A percentile compares a stretch with the other conserved stretches of the same genome.
phyloP scores from a whole-genome alignment of 208 protist genomes.

The Trichomonas vaginalis region DNA sequence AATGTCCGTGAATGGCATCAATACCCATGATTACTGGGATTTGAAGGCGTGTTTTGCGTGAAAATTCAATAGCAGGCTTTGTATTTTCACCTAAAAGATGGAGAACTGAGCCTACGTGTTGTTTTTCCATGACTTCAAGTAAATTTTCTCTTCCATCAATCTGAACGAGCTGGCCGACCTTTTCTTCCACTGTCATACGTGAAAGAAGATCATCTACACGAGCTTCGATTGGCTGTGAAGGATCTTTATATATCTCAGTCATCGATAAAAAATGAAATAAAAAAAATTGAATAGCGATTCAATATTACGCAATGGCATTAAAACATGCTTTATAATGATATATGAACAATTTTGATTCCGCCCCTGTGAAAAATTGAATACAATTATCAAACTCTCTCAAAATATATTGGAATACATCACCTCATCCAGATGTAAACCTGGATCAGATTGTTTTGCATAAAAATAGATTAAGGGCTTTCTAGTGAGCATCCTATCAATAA shows the following conservation, averaged over 20 bases:
- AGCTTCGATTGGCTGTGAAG: not conserved
- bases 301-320: not conserved
- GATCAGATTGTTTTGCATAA: too few species aligned
- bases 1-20: conserved; percentile 39
- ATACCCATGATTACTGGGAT: conserved; percentile 40
- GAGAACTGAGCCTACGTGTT: not conserved
- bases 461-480: too few species aligned
- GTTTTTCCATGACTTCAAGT: not conserved
- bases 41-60: not conserved
- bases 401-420: too few species aligned
- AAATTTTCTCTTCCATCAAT: not conserved
- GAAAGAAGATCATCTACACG: not conserved
- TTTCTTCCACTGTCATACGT: not conserved
- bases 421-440: too few species aligned
- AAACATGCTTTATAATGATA: too few species aligned
- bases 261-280: not conserved
- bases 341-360: too few species aligned
- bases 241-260: not conserved
- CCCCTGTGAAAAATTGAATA: too few species aligned
- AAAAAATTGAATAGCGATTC: not conserved
- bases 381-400: too few species aligned
- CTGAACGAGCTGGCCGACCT: not conserved
- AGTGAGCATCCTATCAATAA: too few species aligned
- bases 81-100: not conserved
- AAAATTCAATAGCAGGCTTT: not conserved